Evolutionary conservation across 345 rosid species (phyloP), one percentile per base, ranked within the genome.

Genomic region (Toxicodendron radicans): DNA sequence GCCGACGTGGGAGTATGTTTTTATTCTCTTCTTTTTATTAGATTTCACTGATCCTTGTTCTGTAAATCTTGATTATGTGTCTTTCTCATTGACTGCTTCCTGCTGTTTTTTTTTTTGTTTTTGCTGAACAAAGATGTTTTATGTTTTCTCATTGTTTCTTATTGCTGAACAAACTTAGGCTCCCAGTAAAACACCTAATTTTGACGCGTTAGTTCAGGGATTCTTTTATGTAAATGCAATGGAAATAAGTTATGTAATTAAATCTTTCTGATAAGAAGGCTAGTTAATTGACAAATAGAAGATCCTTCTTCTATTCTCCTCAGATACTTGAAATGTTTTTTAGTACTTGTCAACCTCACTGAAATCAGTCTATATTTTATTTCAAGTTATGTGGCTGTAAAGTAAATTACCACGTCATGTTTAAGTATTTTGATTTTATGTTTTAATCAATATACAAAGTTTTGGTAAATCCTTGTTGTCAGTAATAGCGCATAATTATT

Each of bases 1-100:
- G 49, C 99, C 98, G 20, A 81, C 79, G 54, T 95, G 98, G 98
- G 99, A 95, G 98, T 95, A 87, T 10, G 97, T 83, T 68, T 70
- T 7, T 30, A 56, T 27, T 77, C 21, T 64, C 27, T 69, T 61
- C 52, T 57, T 52, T 49, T 52, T 2, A 53, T 48, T 21, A 70
- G 16, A 10, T 71, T 38, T 69, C 33, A 35, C 30, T 54, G 43
- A 21, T 56, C 30, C 33, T 35, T 23, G 41, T 5, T 58, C 9
- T 11, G 2, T 21, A 6, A 38, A 38, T 57, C 7, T n/a, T 18
- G 5, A 38, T 38, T 38, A 38, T 8, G 8, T 30, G 7, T 20
- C 59, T 49, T 27, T 30, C 1, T 51, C 20, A 18, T 68, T 53
- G 12, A 32, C 17, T 20, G 30, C 46, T 17, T 69, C 53, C 51